Evolutionary conservation across 1,284 basidiomycete species (phyloP), one percentile per base, ranked within the genome.

Genomic region (Coriolopsis trogii): DNA sequence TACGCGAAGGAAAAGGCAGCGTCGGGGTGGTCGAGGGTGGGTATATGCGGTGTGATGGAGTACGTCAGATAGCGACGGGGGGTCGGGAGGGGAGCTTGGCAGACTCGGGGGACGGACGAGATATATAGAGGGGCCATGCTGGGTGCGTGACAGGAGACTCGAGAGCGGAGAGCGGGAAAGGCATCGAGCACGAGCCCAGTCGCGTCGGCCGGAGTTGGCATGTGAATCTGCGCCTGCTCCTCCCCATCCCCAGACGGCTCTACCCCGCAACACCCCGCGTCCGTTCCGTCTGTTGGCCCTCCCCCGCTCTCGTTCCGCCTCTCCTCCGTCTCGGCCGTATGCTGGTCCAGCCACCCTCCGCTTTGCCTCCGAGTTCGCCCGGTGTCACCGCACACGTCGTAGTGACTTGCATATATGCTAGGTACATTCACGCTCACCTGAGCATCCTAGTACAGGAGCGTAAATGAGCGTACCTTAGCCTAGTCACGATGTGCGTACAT

Each of bases 281-380:
- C 40, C 45, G 38, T 37, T 43, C 30, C 6, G n/a, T 6, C 33
- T 34, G 33, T 18, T 34, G 6, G 13, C 36, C 20, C 25, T 16
- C 45, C 39, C 45, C 50, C 50, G 51, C 55, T 40, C 45, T 23
- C 49, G 8, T 56, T 56, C 55, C 55, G 55, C 47, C 36, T 45
- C 24, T 41, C 20, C 38, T 34, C 41, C 54, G 45, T 28, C 13
- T 20, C 39, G 25, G 15, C 41, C 45, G 21, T 37, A 13, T 23
- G 10, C 29, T 31, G 13, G 29, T 6, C 38, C 23, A 31, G 41
- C 38, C 44, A 38, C 36, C 15, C 43, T 41, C 55, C 44, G 50
- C 44, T 44, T 37, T 34, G 6, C 30, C 55, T 41, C 47, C 47
- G 43, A 34, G n/a, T 40, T 36, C n/a, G 21, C 37, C 49, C 47